phyloP scores from a whole-genome alignment of 441 rosid genomes.

The Hura crepitans region DNA sequence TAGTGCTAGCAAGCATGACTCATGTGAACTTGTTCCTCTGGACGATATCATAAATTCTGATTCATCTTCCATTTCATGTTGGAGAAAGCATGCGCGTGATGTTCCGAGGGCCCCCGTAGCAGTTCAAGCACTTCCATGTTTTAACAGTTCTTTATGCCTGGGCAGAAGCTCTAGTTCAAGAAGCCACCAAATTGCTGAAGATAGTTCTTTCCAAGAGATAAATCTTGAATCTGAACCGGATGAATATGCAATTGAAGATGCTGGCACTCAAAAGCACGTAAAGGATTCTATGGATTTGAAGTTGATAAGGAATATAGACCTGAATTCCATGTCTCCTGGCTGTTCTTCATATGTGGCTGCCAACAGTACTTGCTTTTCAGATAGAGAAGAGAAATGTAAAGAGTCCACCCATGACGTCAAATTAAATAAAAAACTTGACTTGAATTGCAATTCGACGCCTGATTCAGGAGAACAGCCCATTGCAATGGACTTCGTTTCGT shows the following conservation, averaged over 20 bases:
- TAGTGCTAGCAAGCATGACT: constrained; percentile 2
- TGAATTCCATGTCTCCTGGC: constrained; percentile 19
- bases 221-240: constrained; percentile 28
- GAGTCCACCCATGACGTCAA: neutral
- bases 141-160: constrained; percentile 20
- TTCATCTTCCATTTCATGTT: constrained; percentile 26
- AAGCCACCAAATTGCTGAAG: constrained; percentile 25
- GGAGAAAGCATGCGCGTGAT: constrained; percentile 16
- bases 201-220: constrained; percentile 18
- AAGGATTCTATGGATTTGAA: constrained; percentile 14
- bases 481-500: constrained; percentile 15
- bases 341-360: constrained; percentile 22
- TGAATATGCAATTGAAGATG: constrained; percentile 15
- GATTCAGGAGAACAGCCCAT: constrained; percentile 19
- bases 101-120: constrained; percentile 26
- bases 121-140: constrained; percentile 53
- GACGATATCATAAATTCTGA: constrained; percentile 17
- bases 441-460: constrained; percentile 28
- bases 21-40: constrained; percentile 20
- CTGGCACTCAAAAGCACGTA: neutral
- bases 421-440: constrained; percentile 14
- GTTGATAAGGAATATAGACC: constrained; percentile 16
- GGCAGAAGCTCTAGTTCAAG: constrained; percentile 23
- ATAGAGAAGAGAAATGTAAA: constrained; percentile 20
- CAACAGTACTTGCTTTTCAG: neutral